Evolutionary conservation across 345 rosid species (phyloP), one percentile per base, ranked within the genome.

Genomic region (Alliaria petiolata): DNA sequence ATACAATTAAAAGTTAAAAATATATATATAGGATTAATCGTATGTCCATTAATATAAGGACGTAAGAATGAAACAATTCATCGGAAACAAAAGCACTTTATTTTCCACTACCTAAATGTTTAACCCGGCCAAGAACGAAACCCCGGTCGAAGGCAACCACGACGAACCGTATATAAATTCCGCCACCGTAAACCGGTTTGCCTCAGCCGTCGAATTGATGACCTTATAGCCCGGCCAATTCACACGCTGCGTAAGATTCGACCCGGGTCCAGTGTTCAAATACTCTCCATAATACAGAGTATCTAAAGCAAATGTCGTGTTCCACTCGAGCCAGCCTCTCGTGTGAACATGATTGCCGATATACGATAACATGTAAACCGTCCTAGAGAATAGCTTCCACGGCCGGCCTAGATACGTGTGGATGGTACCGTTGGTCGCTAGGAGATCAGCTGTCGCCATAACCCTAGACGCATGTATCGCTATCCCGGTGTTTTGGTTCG

Each of bases 71-170:
- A 75, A 75, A 61, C 79, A 75, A 75, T 34, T 69, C 64, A 68
- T 35, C n/a, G 64, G 42, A 75, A 59, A 67, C 42, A 52, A 51
- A 75, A 25, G 53, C 42, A 60, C 8, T 67, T 67, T 38, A 40
- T 38, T 51, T 52, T 59, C 26, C 43, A 35, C 50, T 75, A 68
- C 50, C 85, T 77, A 95, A 65, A 81, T 72, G 26, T 83, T 69
- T 28, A 95, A 79, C 4, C 99, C 99, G 22, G 92, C 91, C 80
- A 84, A 70, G 92, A 85, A 95, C 2, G 98, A 88, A 69, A 95
- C 99, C 15, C 99, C 99, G 8, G 99, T 95, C 5, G 98, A 84
- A 19, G 99, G 99, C 82, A 95, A 63, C 99, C 99, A 95, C 7
- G 99, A 82, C 7, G 98, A 87, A 22, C 99, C 99, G 39, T 75